Base-by-base conservation (phyloP, 805 yeast species). In the Henningerozyma blattae region DNA sequence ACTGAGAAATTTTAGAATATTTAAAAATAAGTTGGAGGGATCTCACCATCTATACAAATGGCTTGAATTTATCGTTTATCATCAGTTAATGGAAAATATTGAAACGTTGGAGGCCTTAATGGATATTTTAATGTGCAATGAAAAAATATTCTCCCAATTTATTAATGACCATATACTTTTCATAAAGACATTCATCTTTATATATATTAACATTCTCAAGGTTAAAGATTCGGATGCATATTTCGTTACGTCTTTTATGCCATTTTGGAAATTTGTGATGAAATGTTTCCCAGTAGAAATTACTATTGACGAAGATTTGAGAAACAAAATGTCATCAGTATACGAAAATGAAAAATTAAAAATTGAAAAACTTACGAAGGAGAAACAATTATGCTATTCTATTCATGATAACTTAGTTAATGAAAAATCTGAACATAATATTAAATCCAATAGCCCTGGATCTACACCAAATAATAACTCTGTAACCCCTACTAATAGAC, bases 121-220 rank as follows among this genome's bases (percentile, higher is more conserved):
- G 25, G 56, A 52, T 34, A 54, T 56, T 16, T 36, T 56, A 15
- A 38, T 53, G 18, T 43, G 48, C 27, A 50, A 47, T 32, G 46
- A 47, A 17, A 50, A 48, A 36, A 33, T 58, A 4, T 62, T 62
- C 37, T 52, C 63, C 4, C 52, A 60, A 30, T 42, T 57, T 31
- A 59, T 62, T 7, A 61, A 62, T 36, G 59, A 54, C 17, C 64
- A 60, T 37, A 48, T 58, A 22, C 45, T 62, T 30, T 44, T 53
- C 29, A 47, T 52, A 35, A 48, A 59, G 44, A 44, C 56, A 2
- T 46, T 54, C 22, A 46, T 53, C 14, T 44, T 48, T 36, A 43
- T 51, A 9, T 52, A 54, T 30, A 36, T 37, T 14, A 50, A 48
- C 20, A 39, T 45, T 4, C 27, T 56, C 15, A 44, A 41, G 20